Evolutionary conservation across 2,329 filamentous ascomycete genomes (phyloP).

Genomic region (Gremmenia infestans): DNA sequence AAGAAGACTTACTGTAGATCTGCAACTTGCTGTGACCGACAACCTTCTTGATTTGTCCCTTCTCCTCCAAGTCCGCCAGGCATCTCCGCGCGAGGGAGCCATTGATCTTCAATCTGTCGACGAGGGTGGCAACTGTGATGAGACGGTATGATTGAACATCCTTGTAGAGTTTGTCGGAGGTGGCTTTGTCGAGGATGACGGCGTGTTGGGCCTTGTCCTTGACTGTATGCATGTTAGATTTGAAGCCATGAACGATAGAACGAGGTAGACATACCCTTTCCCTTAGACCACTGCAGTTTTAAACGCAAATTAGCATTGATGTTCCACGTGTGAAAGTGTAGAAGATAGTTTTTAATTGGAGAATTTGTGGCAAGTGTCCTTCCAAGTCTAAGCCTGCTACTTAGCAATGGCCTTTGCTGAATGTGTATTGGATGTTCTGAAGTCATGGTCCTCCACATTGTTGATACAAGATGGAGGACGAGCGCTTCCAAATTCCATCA

Average conservation of each 20-base stretch:
- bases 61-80: slow-evolving; percentile 91
- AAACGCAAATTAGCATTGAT: too few species aligned
- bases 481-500: too few species aligned
- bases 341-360: too few species aligned
- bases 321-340: too few species aligned
- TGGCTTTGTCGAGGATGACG: slow-evolving; percentile 97
- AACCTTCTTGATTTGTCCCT: slow-evolving; percentile 97
- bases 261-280: slow-evolving; percentile 40
- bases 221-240: slow-evolving; percentile 55
- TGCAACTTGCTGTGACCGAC: slow-evolving; percentile 94
- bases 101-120: slow-evolving; percentile 99
- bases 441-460: too few species aligned
- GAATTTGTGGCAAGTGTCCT: too few species aligned
- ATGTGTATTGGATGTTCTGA: too few species aligned
- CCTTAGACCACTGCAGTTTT: slow-evolving; percentile 50
- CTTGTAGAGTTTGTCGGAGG: slow-evolving; percentile 98
- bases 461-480: too few species aligned
- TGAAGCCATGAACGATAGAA: neutral
- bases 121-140: slow-evolving; percentile 95
- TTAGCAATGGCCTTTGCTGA: too few species aligned
- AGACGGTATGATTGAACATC: slow-evolving; percentile 99
- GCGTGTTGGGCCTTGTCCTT: slow-evolving; percentile 99
- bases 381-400: too few species aligned
- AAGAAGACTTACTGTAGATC: slow-evolving; percentile 76
- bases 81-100: slow-evolving; percentile 89